Evolutionary conservation across 2,329 filamentous ascomycete genomes (phyloP), one percentile per base, ranked within the genome.

Genomic region (Sphaerulina populicola): DNA sequence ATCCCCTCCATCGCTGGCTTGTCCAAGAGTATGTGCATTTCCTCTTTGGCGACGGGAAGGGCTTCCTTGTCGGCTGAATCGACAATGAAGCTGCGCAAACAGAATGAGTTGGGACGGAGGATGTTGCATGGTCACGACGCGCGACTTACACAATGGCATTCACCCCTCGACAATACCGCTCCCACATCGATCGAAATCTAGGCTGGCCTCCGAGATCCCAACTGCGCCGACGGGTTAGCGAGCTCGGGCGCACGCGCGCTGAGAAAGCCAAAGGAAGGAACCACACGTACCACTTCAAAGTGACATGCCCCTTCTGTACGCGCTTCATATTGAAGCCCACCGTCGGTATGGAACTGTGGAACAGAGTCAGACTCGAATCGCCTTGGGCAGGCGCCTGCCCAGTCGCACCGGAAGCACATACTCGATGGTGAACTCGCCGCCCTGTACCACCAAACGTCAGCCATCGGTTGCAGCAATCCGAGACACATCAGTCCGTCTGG

Each of bases 311-410:
- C 67, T 93, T 91, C 73, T 96, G 90, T 63, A 98, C 89, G 61
- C 86, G 85, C 78, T 97, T 97, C 83, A 96, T 95, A 72, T 97
- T 98, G 77, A 97, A 97, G 60, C 93, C 93, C 64, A 98, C 91
- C 12, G 93, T 98, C 56, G 93, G 93, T 69, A 97, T 96, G 60
- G 91, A 94, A 76, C 91, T 97, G 75, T 52, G 66, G 72, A 60
- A 67, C 60, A 55, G 52, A 47, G 60, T 72, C 63, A 73, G 69
- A 45, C 39, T 41, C 47, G 43, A 44, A 49, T 56, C 47, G 47
- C 51, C 45, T 56, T 52, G 57, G 57, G 49, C 52, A 53, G 40
- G 55, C 51, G 44, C 53, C 49, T 56, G 52, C 46, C 36, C 53
- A 38, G 56, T 54, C 48, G 48, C 50, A 57, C 88, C 5, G 78